Base-by-base conservation (phyloP, 345 rosid species). In the Clausena lansium region DNA sequence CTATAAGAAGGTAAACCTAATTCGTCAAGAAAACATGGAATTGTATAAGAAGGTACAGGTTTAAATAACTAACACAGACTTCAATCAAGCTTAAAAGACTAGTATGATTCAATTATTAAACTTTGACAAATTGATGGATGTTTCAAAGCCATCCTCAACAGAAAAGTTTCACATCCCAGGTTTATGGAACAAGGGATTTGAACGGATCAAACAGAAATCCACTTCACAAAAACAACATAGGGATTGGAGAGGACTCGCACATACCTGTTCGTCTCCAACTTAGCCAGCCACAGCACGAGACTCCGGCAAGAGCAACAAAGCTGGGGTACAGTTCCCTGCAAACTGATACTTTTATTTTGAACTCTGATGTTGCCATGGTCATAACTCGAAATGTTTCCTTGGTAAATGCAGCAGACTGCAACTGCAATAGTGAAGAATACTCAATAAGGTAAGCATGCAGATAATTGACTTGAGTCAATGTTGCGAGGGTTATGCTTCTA, bases 1-100 rank as follows among this genome's bases (percentile, higher is more conserved):
- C 81, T 89, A 89, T 78, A 87, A 87, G 85, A 89, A 94, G 93
- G 90, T 88, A 89, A 88, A 82, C 86, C 77, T 83, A 71, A 78
- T 84, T 78, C 80, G 78, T 60, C 82, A 77, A 75, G 87, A 88
- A 86, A 86, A 89, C 80, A 67, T 75, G 79, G 84, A 89, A 82
- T 73, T 87, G 78, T 66, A 82, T 75, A 83, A 80, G 78, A 81
- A 86, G 88, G 84, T 76, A 84, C 75, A 68, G 55, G 69, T 65
- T 74, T 82, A 76, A 60, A 65, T 30, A 47, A 61, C 73, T 70
- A 25, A 50, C 9, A 25, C 24, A 45, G 80, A 57, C 30, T 35
- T 68, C 22, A 55, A 78, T 35, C 54, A 33, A 25, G 67, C 71
- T 75, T 70, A 32, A 59, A 74, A 75, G 27, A 59, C 47, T 84